Conservation (phyloP, 83 land plant genomes). For the Picea abies region DNA sequence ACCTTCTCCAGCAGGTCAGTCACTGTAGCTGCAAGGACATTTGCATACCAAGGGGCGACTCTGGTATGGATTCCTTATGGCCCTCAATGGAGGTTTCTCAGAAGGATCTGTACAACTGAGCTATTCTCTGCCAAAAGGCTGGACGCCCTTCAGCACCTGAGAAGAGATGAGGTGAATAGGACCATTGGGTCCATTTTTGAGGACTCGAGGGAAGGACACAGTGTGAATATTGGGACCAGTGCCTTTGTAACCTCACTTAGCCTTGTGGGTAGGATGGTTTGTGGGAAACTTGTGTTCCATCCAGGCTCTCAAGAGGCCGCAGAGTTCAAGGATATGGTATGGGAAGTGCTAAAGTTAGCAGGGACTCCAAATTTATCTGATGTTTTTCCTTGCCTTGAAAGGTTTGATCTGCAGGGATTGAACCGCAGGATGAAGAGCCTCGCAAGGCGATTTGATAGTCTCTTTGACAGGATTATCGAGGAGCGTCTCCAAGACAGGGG, state of each 20-base stretch:
- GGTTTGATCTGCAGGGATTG: slow-evolving; percentile 18
- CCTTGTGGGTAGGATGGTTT: background rate
- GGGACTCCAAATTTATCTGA: slow-evolving; percentile 11
- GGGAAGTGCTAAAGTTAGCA: slow-evolving; percentile 1
- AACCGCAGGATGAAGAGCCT: background rate
- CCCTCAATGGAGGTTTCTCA: slow-evolving; percentile 34
- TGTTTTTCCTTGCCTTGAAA: slow-evolving; percentile 9
- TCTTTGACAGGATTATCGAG: slow-evolving; percentile 14
- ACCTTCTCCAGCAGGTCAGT: slow-evolving; percentile 19
- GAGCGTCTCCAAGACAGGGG: background rate
- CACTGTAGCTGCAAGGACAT: slow-evolving; percentile 17
- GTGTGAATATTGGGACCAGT: background rate
- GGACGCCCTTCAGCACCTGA: slow-evolving; percentile 21
- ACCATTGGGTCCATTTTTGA: background rate
- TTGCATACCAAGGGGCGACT: slow-evolving; percentile 20
- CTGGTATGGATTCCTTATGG: slow-evolving; percentile 27
- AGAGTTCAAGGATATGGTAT: slow-evolving; percentile 16
- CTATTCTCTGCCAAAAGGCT: slow-evolving; percentile 40
- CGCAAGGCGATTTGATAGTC: background rate
- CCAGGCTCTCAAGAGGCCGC: background rate
- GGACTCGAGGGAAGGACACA: background rate
- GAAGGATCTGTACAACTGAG: slow-evolving; percentile 37
- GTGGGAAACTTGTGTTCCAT: background rate
- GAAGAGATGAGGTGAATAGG: slow-evolving; percentile 28
- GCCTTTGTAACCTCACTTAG: slow-evolving; percentile 6